Evolutionary conservation across 106 monocot genomes (phyloP), one percentile per base, ranked within the genome.

Genomic region (Platanthera guangdongensis): DNA sequence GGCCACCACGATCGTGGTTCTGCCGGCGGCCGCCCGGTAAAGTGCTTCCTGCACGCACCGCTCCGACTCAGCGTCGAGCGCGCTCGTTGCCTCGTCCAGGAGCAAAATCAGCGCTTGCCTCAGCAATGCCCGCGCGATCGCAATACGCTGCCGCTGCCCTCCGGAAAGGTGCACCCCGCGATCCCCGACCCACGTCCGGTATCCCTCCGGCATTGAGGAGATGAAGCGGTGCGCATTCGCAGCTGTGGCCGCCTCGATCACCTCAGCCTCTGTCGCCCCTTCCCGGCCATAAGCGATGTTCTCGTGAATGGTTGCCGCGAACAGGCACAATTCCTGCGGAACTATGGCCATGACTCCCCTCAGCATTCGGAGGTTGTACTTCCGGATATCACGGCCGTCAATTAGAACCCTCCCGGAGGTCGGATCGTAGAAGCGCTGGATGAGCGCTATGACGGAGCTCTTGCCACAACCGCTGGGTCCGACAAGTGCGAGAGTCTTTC

Each of bases 391-490:
- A 69, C 83, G 87, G 0, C 97, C 94, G 57, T 94, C 97, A 3
- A 97, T 48, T 48, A 97, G 86, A 51, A 97, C 88, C 2, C 93
- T 81, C 0, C 97, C 97, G 3, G 93, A 94, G 57, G 16, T 91
- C 11, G 97, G 91, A 25, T 97, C 97, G 73, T 97, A 97, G 86
- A 93, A 97, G 7, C 97, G 85, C 67, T 80, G 91, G 14, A 97
- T 71, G 15, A 97, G 77, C 7, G 97, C 75, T 53, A 97, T 83
- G 70, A 97, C 86, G 0, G 97, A 94, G 86, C 93, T 91, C 78
- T 97, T 97, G 9, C 97, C 97, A 68, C 97, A 94, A 2, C 97
- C 93, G 59, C 97, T 97, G 7, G 93, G 93, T 13, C 96, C 97
- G 3, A 97, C 97, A 0, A 97, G 84, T 0, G 97, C 97, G 1